Evolutionary conservation across 164 flowering plant species (phyloP).

Genomic region (Liquidambar formosana): DNA sequence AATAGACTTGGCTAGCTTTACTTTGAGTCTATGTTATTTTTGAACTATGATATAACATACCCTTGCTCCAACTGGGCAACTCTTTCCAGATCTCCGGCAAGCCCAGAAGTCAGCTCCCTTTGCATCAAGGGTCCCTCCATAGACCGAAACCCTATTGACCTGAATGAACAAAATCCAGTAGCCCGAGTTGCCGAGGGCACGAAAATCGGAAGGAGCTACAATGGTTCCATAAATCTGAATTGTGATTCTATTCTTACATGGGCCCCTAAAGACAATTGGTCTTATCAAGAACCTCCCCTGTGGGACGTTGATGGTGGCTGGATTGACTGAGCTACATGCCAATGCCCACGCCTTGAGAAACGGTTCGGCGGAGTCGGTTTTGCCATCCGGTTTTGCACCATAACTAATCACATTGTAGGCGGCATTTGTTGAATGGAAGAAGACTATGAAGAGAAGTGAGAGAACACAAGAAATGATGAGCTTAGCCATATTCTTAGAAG

Average conservation of each 20-base stretch:
- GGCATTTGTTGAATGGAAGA: constrained; percentile 6
- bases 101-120: constrained; percentile 48
- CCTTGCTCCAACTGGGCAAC: constrained; percentile 48
- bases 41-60: constrained; percentile 27
- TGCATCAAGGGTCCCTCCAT: constrained; percentile 61
- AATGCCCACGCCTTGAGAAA: constrained; percentile 28
- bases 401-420: constrained; percentile 23
- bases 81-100: constrained; percentile 30
- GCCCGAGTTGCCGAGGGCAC: constrained; percentile 25
- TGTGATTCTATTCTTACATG: constrained; percentile 37
- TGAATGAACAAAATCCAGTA: constrained; percentile 50
- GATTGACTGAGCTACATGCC: constrained; percentile 22
- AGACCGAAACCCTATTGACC: constrained; percentile 33
- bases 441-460: background rate
- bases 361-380: constrained; percentile 26
- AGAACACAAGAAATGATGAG: background rate
- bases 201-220: constrained; percentile 42
- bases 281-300: constrained; percentile 31
- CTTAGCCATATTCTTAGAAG: background rate
- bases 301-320: constrained; percentile 29
- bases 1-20: too few relatives aligned
- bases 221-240: constrained; percentile 40
- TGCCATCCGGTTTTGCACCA: constrained; percentile 32
- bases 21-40: constrained; percentile 10
- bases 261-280: constrained; percentile 35